A percentile compares a stretch with the other conserved stretches of the same genome.
These are phyloP conservation scores for Elsinoe arachidis DNA, from an alignment of 2,329 filamentous ascomycete genomes.

Conservation along the genomic window DNA sequence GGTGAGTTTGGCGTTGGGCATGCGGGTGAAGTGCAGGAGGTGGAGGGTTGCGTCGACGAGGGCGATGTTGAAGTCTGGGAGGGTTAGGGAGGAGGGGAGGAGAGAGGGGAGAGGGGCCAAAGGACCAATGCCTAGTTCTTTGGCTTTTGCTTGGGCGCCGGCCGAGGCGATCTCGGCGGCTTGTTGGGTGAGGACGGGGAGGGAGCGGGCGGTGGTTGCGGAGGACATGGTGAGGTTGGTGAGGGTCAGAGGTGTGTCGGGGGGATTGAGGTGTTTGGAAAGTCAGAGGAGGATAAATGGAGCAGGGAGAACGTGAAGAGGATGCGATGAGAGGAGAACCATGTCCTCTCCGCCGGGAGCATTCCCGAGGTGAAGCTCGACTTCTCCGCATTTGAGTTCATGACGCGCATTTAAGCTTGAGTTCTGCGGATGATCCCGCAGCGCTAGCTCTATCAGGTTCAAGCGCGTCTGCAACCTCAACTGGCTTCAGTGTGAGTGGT, in stretches of 20 bases:
- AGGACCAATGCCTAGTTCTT: slow-evolving; percentile 30
- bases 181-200: slow-evolving; percentile 28
- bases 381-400: slow-evolving; percentile 4
- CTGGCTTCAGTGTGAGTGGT: not conserved
- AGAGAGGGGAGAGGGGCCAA: not conserved
- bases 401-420: slow-evolving; percentile 5
- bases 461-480: not conserved
- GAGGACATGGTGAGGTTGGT: not conserved
- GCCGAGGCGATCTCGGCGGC: slow-evolving; percentile 28
- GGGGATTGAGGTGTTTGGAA: not conserved
- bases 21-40: slow-evolving; percentile 40
- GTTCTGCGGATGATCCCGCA: not conserved
- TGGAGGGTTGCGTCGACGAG: slow-evolving; percentile 39
- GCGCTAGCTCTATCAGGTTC: slow-evolving; percentile 2
- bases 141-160: slow-evolving; percentile 29
- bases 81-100: not conserved
- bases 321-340: not conserved
- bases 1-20: slow-evolving; percentile 43
- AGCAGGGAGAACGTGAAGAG: not conserved
- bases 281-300: no score
- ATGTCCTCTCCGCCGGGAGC: not conserved
- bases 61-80: slow-evolving; percentile 42
- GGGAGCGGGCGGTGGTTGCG: slow-evolving; percentile 23
- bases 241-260: not conserved
- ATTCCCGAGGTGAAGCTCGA: slow-evolving; percentile 3